Percentiles rank a stretch among this genome's conserved stretches.
Evolutionary conservation across 805 yeast species (phyloP).

Genomic region (Yarrowia phangngaensis): DNA sequence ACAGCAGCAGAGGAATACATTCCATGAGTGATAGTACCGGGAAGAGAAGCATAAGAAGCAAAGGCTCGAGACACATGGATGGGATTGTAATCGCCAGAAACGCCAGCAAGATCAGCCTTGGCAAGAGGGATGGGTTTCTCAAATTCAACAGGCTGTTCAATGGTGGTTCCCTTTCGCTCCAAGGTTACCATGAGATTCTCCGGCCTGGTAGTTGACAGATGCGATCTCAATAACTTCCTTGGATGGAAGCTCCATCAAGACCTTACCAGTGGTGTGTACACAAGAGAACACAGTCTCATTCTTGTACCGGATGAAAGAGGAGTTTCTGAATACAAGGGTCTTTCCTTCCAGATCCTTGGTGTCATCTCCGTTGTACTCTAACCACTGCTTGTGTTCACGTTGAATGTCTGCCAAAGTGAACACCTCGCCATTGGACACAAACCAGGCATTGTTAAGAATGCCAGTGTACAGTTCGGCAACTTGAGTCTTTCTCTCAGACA

Average conservation of each 20-base stretch:
- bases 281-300: constrained; percentile 69
- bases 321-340: constrained; percentile 44
- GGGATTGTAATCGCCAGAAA: constrained; percentile 97
- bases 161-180: constrained; percentile 83
- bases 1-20: constrained; percentile 97
- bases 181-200: constrained; percentile 93
- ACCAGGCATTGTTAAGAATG: constrained; percentile 25
- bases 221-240: constrained; percentile 85
- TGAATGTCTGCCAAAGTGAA: constrained; percentile 8
- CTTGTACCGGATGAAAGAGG: constrained; percentile 79
- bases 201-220: constrained; percentile 80
- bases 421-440: constrained; percentile 2
- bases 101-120: constrained; percentile 67
- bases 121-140: constrained; percentile 82
- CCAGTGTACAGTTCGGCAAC: constrained; percentile 5
- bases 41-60: constrained; percentile 86
- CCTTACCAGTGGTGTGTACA: constrained; percentile 80
- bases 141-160: constrained; percentile 88
- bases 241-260: constrained; percentile 83
- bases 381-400: constrained; percentile 9
- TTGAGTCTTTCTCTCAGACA: constrained; percentile 1
- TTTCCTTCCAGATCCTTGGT: constrained; percentile 31
- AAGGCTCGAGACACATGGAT: constrained; percentile 95
- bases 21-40: constrained; percentile 98
- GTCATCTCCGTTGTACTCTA: constrained; percentile 54